Evolutionary conservation across 2,329 filamentous ascomycete genomes (phyloP), one percentile per base, ranked within the genome.

Genomic region (Cytospora leucostoma): DNA sequence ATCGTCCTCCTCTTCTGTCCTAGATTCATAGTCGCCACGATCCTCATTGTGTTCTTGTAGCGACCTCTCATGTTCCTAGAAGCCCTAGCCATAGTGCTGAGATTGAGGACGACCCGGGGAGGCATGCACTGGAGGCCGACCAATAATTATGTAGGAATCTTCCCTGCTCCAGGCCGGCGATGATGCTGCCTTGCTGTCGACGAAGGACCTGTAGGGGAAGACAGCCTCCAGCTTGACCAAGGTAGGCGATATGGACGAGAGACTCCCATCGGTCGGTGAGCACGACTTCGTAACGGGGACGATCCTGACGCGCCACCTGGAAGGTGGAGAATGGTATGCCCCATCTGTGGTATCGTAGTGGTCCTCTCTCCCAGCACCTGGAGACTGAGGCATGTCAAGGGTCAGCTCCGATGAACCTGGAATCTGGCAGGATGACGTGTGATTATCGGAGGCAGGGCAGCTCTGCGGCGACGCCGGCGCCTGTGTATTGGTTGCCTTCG

Each of bases 221-320:
- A 59, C 21, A 4, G 56, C 63, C 53, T 65, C 63, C 6, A 65
- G 33, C n/a, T 47, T 59, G 37, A 59, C 7, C 1, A 49, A 21
- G 19, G 54, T 17, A 32, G 58, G 62, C 19, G 54, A 15, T 8
- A 47, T 17, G 11, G 35, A 27, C 12, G 12, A 1, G 4, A 10
- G 7, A 19, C 37, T 37, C 7, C 32, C 34, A 5, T 19, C 12
- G 3, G n/a, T 17, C 34, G 35, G 27, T n/a, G 32, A 51, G n/a
- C 15, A 8, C n/a, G 49, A 2, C 27, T 27, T 4, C 4, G 27
- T 27, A 7, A 63, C 33, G 15, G 59, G 63, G 17, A 62, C 8
- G 15, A 63, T 63, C 15, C n/a, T 54, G 44, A 63, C 37, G 12
- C 53, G 60, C 63, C 60, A 59, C 2, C 19, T 58, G 6, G 51